Evolutionary conservation across 1,284 basidiomycete genomes (phyloP), one percentile per base, ranked within the genome.

Genomic region (Austroboletus rostrupii): DNA sequence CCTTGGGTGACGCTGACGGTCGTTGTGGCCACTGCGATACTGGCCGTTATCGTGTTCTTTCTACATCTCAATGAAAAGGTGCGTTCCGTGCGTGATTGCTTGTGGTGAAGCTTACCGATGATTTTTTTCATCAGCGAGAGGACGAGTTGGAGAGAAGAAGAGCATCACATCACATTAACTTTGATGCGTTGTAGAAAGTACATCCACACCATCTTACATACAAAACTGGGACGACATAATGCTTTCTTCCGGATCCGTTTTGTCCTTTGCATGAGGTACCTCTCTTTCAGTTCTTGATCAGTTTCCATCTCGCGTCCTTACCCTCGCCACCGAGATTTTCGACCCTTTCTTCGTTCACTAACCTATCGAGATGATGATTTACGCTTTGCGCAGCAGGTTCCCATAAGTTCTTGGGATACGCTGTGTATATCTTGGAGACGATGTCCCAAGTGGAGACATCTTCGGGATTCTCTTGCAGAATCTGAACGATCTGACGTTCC

Each of bases 1-100:
- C 92, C 93, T 1, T 96, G 90, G 90, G 97, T 99, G 12, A 94
- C 90, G 4, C 70, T 93, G 37, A 92, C 89, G 0, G 84, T 97
- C 0, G 73, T 93, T 3, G 83, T 79, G 2, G 83, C 88, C 3
- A 91, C 89, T 39, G 61, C 83, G 1, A 64, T 91, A 33, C 73
- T 99, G 39, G 91, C 86, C 0, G 72, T 83, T 16, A 87, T 97
- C 43, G 93, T 97, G 43, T 77, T 94, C 39, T 83, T 92, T 47
- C 68, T 99, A 60, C 92, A 97, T 74, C 65, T 95, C 60, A 90
- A 88, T 60, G 96, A 99, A 70, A 95, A 96, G 83, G 87, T 87
- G 52, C 5, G 80, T 12, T 12, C 13, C 1, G 1, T 45, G 12
- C 16, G 49, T 47, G 49, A 36, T 43, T 28, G 16, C 50, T 40